Conservation (phyloP, 768 basidiomycete genomes). For the Scleroderma bovista region DNA sequence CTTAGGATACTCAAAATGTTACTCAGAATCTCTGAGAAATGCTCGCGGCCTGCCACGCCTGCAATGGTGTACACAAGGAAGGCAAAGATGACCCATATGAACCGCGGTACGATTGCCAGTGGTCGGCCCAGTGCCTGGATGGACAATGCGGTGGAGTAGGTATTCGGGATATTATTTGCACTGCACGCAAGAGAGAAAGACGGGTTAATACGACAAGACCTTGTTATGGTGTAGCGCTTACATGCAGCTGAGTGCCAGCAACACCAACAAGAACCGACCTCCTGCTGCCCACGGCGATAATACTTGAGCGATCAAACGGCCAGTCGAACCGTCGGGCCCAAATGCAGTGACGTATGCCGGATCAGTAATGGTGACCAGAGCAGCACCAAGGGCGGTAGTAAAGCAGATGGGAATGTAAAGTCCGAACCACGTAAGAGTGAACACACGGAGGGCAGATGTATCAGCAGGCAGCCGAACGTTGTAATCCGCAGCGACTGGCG, state of each 20-base stretch:
- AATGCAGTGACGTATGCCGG: conserved; percentile 37
- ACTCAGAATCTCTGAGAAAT: conserved; percentile 37
- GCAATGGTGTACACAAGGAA: conserved; percentile 36
- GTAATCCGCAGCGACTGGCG: conserved; percentile 50
- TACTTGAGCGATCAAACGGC: conserved; percentile 39
- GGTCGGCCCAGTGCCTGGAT: conserved; percentile 40
- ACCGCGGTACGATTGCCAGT: conserved; percentile 40
- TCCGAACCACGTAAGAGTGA: conserved; percentile 46
- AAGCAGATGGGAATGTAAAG: conserved; percentile 44
- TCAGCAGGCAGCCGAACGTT: conserved; percentile 44
- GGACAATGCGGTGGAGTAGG: conserved; percentile 43
- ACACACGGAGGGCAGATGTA: conserved; percentile 38
- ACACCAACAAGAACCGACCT: conserved; percentile 37
- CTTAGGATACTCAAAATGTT: conserved; percentile 40
- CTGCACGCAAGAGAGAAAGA: conserved; percentile 11
- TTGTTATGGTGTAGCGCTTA: conserved; percentile 13
- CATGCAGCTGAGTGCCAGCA: conserved; percentile 41
- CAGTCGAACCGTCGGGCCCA: conserved; percentile 33
- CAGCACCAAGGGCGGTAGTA: conserved; percentile 30
- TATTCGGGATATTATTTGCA: conserved; percentile 38
- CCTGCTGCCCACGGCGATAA: conserved; percentile 40
- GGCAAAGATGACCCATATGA: conserved; percentile 39
- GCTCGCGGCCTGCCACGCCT: conserved; percentile 38
- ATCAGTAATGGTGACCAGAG: conserved; percentile 38
- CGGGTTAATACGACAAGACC: neutral